Percentiles rank a stretch among this genome's conserved stretches.
phyloP scores from a whole-genome alignment of 1,284 basidiomycete species.

The Puccinia brachypodii region DNA sequence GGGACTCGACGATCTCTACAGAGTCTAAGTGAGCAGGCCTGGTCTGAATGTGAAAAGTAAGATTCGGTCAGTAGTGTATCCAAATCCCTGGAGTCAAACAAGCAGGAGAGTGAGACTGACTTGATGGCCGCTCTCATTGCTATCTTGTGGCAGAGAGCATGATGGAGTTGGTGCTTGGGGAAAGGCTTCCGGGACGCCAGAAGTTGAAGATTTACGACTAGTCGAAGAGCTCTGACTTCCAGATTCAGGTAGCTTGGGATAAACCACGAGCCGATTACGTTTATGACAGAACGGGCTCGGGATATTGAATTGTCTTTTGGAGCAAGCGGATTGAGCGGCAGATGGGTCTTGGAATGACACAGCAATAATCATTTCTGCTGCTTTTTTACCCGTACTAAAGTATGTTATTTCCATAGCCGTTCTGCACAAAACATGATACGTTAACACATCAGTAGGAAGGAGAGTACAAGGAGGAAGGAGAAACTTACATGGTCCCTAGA shows the following conservation, averaged over 20 bases:
- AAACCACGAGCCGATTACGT: not conserved
- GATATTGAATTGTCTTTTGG: not conserved
- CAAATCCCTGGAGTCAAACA: no score
- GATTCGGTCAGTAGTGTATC: not conserved
- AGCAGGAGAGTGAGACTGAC: no score
- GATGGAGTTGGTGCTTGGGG: not conserved
- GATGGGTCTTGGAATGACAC: not conserved
- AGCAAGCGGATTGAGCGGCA: not conserved
- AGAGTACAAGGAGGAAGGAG: not conserved
- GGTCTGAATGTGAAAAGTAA: not conserved
- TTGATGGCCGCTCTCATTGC: not conserved
- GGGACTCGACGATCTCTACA: not conserved
- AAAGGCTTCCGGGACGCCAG: not conserved
- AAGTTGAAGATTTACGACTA: not conserved
- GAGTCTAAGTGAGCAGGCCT: not conserved
- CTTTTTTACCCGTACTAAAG: not conserved
- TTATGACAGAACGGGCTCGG: not conserved
- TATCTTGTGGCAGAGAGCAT: not conserved
- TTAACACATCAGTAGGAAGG: not conserved
- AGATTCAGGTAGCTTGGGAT: not conserved
- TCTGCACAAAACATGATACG: not conserved
- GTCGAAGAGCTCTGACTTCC: not conserved
- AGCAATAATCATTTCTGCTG: not conserved
- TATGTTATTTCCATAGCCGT: not conserved
- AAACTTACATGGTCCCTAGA: conserved; percentile 9